Conservation (phyloP, 2,329 filamentous ascomycete species). For the Aspergillus quadrilineatus region DNA sequence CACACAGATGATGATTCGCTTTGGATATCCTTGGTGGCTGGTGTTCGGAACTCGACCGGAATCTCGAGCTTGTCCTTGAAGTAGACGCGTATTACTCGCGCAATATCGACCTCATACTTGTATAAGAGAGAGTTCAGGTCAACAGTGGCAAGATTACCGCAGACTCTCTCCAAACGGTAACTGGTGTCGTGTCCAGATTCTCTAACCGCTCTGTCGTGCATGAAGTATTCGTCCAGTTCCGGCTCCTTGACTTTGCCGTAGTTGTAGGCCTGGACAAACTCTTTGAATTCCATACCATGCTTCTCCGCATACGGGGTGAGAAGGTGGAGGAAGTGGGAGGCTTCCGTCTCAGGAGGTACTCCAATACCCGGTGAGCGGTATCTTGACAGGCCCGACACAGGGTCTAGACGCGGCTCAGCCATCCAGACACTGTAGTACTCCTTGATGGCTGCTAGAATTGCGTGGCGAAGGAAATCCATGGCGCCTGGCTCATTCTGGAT, state of each 20-base stretch:
- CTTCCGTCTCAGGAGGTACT: slow-evolving; percentile 88
- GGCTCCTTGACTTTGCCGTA: slow-evolving; percentile 72
- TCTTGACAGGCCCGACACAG: slow-evolving; percentile 73
- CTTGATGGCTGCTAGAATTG: slow-evolving; percentile 90
- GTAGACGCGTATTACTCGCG: slow-evolving; percentile 75
- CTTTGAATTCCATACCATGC: slow-evolving; percentile 73
- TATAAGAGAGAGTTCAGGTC: slow-evolving; percentile 93
- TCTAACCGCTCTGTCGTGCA: slow-evolving; percentile 91
- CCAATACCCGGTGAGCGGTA: slow-evolving; percentile 82
- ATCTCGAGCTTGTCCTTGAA: slow-evolving; percentile 83
- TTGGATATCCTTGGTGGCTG: slow-evolving; percentile 63
- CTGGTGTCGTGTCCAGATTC: slow-evolving; percentile 97
- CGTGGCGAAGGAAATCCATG: slow-evolving; percentile 73
- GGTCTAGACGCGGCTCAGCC: slow-evolving; percentile 72
- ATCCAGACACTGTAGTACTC: slow-evolving; percentile 93
- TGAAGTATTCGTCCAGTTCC: slow-evolving; percentile 89
- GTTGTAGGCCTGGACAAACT: slow-evolving; percentile 91
- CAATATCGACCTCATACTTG: slow-evolving; percentile 96
- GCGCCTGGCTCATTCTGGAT: slow-evolving; percentile 84
- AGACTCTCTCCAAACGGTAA: slow-evolving; percentile 85
- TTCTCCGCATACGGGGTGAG: slow-evolving; percentile 81
- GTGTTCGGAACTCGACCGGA: slow-evolving; percentile 75
- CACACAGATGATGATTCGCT: slow-evolving; percentile 81
- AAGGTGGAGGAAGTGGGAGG: slow-evolving; percentile 80
- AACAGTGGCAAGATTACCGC: slow-evolving; percentile 85